phyloP scores from a whole-genome alignment of 2,329 filamentous ascomycete species.

The Bipolaris oryzae region DNA sequence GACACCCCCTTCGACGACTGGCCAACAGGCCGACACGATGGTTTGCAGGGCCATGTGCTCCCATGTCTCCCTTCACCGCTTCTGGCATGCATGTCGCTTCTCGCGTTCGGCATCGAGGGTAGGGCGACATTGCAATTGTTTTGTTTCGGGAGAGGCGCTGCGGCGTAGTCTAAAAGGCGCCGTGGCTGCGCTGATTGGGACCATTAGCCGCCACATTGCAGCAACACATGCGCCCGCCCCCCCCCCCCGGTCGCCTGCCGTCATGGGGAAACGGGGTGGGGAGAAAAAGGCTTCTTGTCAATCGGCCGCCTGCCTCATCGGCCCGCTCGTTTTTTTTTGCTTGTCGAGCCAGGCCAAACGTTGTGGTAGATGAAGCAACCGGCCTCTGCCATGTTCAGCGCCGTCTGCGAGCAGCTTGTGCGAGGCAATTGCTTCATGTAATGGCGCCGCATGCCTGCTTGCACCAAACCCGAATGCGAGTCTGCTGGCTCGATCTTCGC shows the following conservation, averaged over 20 bases:
- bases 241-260: constrained; percentile 4
- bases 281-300: not conserved
- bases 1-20: no score
- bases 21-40: no score
- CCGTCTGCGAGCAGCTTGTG: not conserved
- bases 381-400: not conserved
- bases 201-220: constrained; percentile 23
- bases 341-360: not conserved
- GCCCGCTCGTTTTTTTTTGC: not conserved
- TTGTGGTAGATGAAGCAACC: not conserved
- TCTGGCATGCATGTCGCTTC: not conserved
- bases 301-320: not conserved
- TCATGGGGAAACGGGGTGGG: constrained; percentile 5
- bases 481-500: constrained; percentile 21
- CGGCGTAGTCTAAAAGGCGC: constrained; percentile 15
- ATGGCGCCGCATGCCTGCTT: constrained; percentile 3
- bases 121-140: not conserved
- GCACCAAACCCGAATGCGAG: constrained; percentile 15
- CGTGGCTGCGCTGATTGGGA: constrained; percentile 19
- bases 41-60: no score
- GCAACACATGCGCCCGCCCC: constrained; percentile 3
- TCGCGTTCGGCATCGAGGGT: not conserved
- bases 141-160: constrained; percentile 22
- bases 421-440: constrained; percentile 18
- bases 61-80: not conserved